Evolutionary conservation across 768 basidiomycete species (phyloP).

Genomic region (Podaxis sp.): DNA sequence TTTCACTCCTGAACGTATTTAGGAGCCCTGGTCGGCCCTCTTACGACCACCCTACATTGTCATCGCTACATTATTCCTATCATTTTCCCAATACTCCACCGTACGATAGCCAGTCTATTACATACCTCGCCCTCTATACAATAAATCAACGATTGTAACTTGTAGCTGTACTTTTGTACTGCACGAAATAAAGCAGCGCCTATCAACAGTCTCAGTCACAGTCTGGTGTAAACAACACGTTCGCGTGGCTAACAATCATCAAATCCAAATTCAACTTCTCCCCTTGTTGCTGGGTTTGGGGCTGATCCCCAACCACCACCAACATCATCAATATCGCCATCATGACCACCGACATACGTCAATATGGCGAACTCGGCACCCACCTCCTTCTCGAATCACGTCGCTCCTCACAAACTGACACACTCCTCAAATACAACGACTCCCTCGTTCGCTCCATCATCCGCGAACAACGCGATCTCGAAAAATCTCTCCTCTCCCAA

Average conservation of each 20-base stretch:
- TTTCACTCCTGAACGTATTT: not conserved
- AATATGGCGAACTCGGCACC: constrained; percentile 82
- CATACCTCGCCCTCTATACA: constrained; percentile 2
- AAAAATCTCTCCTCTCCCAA: constrained; percentile 45
- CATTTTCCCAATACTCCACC: not conserved
- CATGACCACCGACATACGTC: constrained; percentile 52
- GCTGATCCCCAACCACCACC: not conserved
- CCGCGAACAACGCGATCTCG: constrained; percentile 89
- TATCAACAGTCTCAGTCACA: not conserved
- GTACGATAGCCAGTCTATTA: constrained; percentile 6
- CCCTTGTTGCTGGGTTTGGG: not conserved
- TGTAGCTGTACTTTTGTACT: constrained; percentile 3
- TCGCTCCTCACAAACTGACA: constrained; percentile 78
- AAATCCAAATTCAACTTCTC: not conserved
- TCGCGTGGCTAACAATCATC: constrained; percentile 1
- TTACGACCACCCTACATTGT: not conserved
- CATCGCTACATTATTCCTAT: constrained; percentile 11
- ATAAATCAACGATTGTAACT: not conserved
- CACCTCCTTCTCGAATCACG: constrained; percentile 85
- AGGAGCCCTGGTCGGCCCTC: constrained; percentile 3
- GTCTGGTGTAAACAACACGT: not conserved
- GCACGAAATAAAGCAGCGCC: not conserved
- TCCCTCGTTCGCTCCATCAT: constrained; percentile 79
- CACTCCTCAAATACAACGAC: constrained; percentile 90
- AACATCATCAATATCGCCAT: constrained; percentile 13